Conservation (phyloP, 1,284 basidiomycete species). For the Phellinidium pouzarii region DNA sequence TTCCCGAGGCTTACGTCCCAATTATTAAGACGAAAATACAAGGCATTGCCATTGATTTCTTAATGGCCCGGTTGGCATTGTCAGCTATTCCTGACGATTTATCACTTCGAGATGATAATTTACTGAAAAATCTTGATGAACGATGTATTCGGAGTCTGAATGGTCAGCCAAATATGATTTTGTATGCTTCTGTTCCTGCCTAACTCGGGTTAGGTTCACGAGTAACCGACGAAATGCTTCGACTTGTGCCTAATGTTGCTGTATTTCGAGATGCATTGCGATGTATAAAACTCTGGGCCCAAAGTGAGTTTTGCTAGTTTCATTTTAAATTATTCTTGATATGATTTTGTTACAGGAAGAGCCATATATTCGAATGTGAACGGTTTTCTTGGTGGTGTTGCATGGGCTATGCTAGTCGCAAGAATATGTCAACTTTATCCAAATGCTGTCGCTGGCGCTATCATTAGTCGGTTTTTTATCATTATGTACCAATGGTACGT, state of each 20-base stretch:
- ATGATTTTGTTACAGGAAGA: conserved; percentile 48
- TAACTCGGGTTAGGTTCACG: conserved; percentile 63
- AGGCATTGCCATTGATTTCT: conserved; percentile 90
- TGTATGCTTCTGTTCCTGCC: conserved; percentile 16
- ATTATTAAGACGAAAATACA: conserved; percentile 90
- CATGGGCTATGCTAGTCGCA: conserved; percentile 97
- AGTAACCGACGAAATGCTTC: conserved; percentile 94
- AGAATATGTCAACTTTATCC: conserved; percentile 99
- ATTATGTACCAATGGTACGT: conserved; percentile 93
- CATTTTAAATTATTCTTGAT: conserved; percentile 6
- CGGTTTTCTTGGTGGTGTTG: conserved; percentile 96
- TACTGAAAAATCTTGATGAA: conserved; percentile 92
- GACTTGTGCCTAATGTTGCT: conserved; percentile 89
- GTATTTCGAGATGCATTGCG: conserved; percentile 93
- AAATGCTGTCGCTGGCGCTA: conserved; percentile 88
- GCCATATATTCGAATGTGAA: conserved; percentile 99
- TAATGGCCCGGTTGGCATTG: conserved; percentile 83
- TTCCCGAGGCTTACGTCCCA: conserved; percentile 94
- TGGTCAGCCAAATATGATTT: conserved; percentile 43
- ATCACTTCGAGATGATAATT: conserved; percentile 84
- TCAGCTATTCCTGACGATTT: conserved; percentile 89
- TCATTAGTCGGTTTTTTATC: conserved; percentile 95
- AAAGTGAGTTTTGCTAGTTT: conserved; percentile 52
- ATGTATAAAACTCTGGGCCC: conserved; percentile 98
- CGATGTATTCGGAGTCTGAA: conserved; percentile 92